Conservation (phyloP, 2,329 filamentous ascomycete genomes). For the Monosporascus sp. region DNA sequence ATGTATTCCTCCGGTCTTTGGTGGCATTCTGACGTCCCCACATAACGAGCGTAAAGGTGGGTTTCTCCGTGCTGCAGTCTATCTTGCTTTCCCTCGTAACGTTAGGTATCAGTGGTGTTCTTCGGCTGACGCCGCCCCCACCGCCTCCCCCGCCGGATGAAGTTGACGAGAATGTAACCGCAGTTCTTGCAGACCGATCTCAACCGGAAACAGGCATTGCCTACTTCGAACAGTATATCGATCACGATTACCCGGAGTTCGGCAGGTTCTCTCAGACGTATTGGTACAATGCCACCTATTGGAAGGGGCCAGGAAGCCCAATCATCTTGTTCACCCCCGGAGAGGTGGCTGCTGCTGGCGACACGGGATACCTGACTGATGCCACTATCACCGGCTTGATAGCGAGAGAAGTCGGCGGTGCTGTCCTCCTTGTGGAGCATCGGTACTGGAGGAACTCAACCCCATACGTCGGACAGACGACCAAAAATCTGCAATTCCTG, state of each 20-base stretch:
- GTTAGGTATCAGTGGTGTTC: conserved; percentile 4
- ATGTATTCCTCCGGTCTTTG: no score
- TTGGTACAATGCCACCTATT: conserved; percentile 42
- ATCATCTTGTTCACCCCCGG: conserved; percentile 48
- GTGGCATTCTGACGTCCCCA: not conserved
- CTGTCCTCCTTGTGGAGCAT: conserved; percentile 52
- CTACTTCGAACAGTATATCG: conserved; percentile 50
- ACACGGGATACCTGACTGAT: conserved; percentile 46
- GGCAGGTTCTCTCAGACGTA: conserved; percentile 51
- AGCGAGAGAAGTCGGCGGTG: conserved; percentile 47
- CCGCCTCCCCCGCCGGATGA: conserved; percentile 11
- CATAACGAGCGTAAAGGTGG: conserved; percentile 5
- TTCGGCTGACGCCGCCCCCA: conserved; percentile 11
- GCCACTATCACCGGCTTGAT: conserved; percentile 42
- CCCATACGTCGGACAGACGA: conserved; percentile 44
- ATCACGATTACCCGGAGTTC: conserved; percentile 50
- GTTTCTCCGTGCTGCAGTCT: conserved; percentile 3
- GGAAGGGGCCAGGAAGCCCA: conserved; percentile 49
- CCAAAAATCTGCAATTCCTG: conserved; percentile 48
- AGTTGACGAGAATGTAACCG: conserved; percentile 7
- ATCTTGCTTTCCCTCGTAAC: conserved; percentile 4
- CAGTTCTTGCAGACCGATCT: conserved; percentile 9
- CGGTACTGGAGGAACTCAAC: conserved; percentile 54
- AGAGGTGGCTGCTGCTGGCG: conserved; percentile 41
- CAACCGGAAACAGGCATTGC: conserved; percentile 10